Conservation (phyloP, 192 early-diverging fungal genomes). For the Coemansia sp. region DNA sequence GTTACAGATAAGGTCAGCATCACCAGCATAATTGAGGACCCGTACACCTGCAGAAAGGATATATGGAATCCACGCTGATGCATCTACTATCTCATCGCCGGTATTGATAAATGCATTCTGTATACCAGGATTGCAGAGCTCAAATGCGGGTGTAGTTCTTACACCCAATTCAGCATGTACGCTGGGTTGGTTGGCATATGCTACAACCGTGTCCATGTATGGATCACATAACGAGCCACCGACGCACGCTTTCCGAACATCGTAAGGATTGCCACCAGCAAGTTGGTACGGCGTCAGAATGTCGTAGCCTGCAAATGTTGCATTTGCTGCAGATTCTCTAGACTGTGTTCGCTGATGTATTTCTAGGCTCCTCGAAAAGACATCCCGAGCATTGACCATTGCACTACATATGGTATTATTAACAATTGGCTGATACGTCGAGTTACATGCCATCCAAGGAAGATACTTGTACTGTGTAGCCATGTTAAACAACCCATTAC, state of each 20-base stretch:
- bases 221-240: constrained; percentile 77
- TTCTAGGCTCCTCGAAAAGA: constrained; percentile 9
- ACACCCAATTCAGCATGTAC: constrained; percentile 71
- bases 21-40: constrained; percentile 84
- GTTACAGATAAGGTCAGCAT: constrained; percentile 89
- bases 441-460: constrained; percentile 66
- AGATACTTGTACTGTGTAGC: constrained; percentile 81
- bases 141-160: constrained; percentile 53
- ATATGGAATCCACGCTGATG: constrained; percentile 56
- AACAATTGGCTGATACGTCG: constrained; percentile 67
- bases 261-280: constrained; percentile 88
- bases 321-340: constrained; percentile 14
- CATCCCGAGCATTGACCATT: constrained; percentile 55
- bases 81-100: constrained; percentile 83
- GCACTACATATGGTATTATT: constrained; percentile 61
- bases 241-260: constrained; percentile 82
- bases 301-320: constrained; percentile 70
- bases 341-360: not conserved
- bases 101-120: constrained; percentile 73
- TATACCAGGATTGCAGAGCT: constrained; percentile 77
- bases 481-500: constrained; percentile 88
- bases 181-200: constrained; percentile 67
- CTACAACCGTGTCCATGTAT: constrained; percentile 69
- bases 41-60: constrained; percentile 74
- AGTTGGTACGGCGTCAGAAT: constrained; percentile 76